Evolutionary conservation across 805 yeast genomes (phyloP), one percentile per base, ranked within the genome.

Genomic region (Yarrowia bubula): DNA sequence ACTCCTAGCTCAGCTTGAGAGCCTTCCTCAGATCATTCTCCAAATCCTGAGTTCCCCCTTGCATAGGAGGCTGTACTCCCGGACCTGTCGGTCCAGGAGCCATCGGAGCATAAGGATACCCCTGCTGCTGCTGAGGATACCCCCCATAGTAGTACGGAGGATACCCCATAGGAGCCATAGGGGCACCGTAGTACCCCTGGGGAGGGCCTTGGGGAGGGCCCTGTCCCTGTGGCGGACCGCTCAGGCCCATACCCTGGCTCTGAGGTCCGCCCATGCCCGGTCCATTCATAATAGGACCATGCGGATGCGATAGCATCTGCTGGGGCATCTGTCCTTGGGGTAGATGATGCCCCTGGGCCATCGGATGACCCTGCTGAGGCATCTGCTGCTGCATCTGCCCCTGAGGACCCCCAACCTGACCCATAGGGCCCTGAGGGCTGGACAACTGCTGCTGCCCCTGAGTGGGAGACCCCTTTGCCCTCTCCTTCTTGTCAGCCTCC

Each of bases 1-100:
- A 13, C 17, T n/a, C 32, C 33, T 43, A 58, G 15, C 64, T 58
- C 18, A 58, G 35, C 51, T 58, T 58, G n/a, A 58, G 11, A 10
- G 64, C 64, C 51, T 58, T 58, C n/a, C 64, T 33, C 35, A 58
- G 51, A 58, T 58, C 64, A 14, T 44, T 58, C 15, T 58, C 64
- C 42, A 58, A 22, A 47, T 47, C 53, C n/a, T 22, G 53, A 31
- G 15, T 32, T 31, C 6, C 51, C n/a, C 15, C 41, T 13, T 7
- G 48, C 10, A 11, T 51, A 13, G 51, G 41, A 43, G 64, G 42
- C 22, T 33, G 50, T n/a, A 41, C 43, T 15, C 43, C 51, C 43
- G 42, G 28, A 4, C 14, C 47, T 2, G 35, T 43, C 3, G 5
- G 37, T 1, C 38, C 38, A 2, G n/a, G n/a, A n/a, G 17, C 37